phyloP scores from a whole-genome alignment of 208 protist species.

The Leptomonas pyrrhocoris region DNA sequence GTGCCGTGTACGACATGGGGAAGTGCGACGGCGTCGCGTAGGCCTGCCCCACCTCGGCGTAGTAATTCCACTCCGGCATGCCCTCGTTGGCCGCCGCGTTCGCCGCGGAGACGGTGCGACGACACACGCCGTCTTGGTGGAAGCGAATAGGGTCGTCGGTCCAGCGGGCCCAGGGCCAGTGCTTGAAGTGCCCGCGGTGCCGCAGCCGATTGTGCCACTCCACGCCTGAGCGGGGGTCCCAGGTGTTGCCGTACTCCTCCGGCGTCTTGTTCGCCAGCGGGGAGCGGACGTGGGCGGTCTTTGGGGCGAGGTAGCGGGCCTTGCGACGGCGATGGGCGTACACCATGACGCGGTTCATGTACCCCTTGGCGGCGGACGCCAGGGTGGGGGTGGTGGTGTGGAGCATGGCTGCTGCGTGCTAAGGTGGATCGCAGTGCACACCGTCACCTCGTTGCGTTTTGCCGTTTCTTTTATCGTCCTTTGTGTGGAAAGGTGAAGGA shows the following conservation, averaged over 20 bases:
- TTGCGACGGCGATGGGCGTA: conserved; percentile 76
- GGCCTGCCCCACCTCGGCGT: conserved; percentile 68
- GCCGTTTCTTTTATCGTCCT: too few relatives aligned
- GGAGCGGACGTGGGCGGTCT: conserved; percentile 48
- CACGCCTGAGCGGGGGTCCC: conserved; percentile 69
- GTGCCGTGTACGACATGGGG: conserved; percentile 61
- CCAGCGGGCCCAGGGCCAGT: conserved; percentile 81
- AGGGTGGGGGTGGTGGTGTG: conserved; percentile 31
- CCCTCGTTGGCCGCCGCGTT: conserved; percentile 49
- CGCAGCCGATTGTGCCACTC: conserved; percentile 84
- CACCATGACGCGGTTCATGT: conserved; percentile 85
- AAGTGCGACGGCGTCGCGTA: conserved; percentile 74
- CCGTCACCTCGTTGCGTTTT: too few relatives aligned
- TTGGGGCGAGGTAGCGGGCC: conserved; percentile 60
- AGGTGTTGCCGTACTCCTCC: conserved; percentile 81
- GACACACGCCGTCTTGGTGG: conserved; percentile 49
- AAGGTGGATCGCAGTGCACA: too few relatives aligned
- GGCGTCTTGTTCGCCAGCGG: conserved; percentile 72
- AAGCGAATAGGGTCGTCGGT: conserved; percentile 74
- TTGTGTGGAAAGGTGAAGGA: too few relatives aligned
- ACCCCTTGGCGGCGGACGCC: conserved; percentile 50
- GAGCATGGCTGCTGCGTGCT: conserved; percentile 25
- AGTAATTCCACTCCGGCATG: conserved; percentile 78
- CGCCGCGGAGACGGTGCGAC: conserved; percentile 52
- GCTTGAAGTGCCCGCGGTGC: conserved; percentile 63